phyloP scores from a whole-genome alignment of 176 grass and related monocot species.

The Rhynchospora pubera region DNA sequence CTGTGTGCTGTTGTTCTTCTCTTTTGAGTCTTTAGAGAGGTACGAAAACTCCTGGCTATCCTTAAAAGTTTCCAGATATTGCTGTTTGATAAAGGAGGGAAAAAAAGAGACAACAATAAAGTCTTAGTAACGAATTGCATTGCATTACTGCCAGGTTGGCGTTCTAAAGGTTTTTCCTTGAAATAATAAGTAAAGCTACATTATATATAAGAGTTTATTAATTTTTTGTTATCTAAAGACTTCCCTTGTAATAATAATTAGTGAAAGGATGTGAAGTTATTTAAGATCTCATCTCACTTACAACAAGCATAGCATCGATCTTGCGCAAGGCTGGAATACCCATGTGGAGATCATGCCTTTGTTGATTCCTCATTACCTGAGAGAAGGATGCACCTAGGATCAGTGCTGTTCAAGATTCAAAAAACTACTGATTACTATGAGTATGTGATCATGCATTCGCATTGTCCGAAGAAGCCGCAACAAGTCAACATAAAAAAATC shows the following conservation, averaged over 20 bases:
- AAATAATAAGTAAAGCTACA: too few relatives aligned
- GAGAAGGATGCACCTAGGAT: not conserved
- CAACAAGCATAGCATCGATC: slow-evolving; percentile 71
- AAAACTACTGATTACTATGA: not conserved
- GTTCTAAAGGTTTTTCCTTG: too few relatives aligned
- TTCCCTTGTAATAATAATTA: not conserved
- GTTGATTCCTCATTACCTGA: slow-evolving; percentile 86
- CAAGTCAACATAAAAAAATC: not conserved
- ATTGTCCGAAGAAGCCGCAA: not conserved
- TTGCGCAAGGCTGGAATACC: slow-evolving; percentile 66
- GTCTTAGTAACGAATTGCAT: not conserved
- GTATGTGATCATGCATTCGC: not conserved
- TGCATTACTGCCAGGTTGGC: too few relatives aligned
- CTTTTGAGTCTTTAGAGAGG: slow-evolving; percentile 62
- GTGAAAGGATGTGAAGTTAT: not conserved
- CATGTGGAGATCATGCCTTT: slow-evolving; percentile 69
- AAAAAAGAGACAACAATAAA: not conserved
- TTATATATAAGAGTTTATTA: too few relatives aligned
- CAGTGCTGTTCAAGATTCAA: not conserved
- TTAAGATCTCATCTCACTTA: slow-evolving; percentile 14
- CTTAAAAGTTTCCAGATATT: slow-evolving; percentile 87
- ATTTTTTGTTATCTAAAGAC: too few relatives aligned
- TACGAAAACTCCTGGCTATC: slow-evolving; percentile 82
- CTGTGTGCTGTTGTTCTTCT: slow-evolving; percentile 38
- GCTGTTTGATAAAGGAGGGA: slow-evolving; percentile 30